Percentiles rank a stretch among this genome's conserved stretches.
These are phyloP conservation scores for Blastobotrys aristatus DNA, from an alignment of 1,139 yeast genomes.

Conservation along the genomic window DNA sequence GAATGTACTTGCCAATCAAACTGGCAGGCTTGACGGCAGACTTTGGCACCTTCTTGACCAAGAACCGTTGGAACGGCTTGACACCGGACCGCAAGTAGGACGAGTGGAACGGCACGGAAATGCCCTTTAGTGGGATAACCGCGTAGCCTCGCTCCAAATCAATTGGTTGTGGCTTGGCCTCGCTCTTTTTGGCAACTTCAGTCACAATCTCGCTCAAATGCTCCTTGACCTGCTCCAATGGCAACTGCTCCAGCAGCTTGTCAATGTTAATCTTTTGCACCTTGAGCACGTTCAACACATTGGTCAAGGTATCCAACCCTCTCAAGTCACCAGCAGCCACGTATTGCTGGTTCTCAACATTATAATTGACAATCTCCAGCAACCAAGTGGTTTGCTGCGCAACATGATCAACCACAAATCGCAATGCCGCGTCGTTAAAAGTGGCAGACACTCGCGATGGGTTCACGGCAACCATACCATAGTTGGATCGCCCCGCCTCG, in stretches of 20 bases:
- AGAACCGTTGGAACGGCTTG: slow-evolving; percentile 96
- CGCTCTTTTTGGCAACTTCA: slow-evolving; percentile 75
- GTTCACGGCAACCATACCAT: slow-evolving; percentile 98
- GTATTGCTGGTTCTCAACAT: slow-evolving; percentile 96
- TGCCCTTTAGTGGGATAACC: slow-evolving; percentile 95
- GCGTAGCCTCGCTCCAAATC: slow-evolving; percentile 97
- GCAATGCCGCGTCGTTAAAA: slow-evolving; percentile 86
- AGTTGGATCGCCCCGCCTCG: slow-evolving; percentile 88
- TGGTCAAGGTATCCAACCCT: slow-evolving; percentile 87
- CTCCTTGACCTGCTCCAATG: slow-evolving; percentile 81
- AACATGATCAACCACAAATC: slow-evolving; percentile 91
- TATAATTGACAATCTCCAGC: slow-evolving; percentile 95
- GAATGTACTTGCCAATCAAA: slow-evolving; percentile 91
- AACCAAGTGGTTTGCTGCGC: slow-evolving; percentile 83
- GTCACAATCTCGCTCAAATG: slow-evolving; percentile 82
- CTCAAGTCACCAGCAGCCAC: slow-evolving; percentile 98
- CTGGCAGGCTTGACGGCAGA: slow-evolving; percentile 93
- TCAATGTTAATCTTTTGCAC: slow-evolving; percentile 90
- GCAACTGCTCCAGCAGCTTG: slow-evolving; percentile 73
- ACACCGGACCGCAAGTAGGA: slow-evolving; percentile 97
- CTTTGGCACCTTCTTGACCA: slow-evolving; percentile 91
- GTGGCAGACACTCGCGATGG: slow-evolving; percentile 89
- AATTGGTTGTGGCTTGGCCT: slow-evolving; percentile 91
- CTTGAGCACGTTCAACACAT: slow-evolving; percentile 88
- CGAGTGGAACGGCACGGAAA: slow-evolving; percentile 98